Conservation (phyloP, 1,139 yeast species). For the Meyerozyma smithsonii region DNA sequence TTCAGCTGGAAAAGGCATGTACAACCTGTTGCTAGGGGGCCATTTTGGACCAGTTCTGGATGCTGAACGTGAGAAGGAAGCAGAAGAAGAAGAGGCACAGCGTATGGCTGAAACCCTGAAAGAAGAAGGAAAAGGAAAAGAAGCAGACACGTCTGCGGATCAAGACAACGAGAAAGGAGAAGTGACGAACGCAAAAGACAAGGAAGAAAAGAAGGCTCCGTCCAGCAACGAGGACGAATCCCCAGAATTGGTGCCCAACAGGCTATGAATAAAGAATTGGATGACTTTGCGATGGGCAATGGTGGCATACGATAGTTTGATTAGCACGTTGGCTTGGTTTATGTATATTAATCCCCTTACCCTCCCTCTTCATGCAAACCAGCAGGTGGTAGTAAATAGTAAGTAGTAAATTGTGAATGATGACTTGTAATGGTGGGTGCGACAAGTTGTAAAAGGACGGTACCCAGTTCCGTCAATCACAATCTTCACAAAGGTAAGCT, state of each 20-base stretch:
- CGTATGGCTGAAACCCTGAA: conserved; percentile 7
- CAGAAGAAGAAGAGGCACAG: conserved; percentile 10
- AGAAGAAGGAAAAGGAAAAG: not conserved
- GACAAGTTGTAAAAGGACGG: not conserved
- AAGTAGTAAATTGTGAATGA: not conserved
- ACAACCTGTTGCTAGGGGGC: conserved; percentile 12
- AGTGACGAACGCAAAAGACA: not conserved
- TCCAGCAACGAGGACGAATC: too few species aligned
- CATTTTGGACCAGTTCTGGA: conserved; percentile 7
- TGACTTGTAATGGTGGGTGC: not conserved
- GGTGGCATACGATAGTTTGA: too few species aligned
- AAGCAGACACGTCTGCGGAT: conserved; percentile 9
- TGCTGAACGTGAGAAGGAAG: conserved; percentile 7
- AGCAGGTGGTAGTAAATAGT: not conserved
- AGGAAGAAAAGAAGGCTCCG: not conserved
- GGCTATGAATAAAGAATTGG: too few species aligned
- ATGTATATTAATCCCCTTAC: not conserved
- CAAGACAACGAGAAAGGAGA: conserved; percentile 4
- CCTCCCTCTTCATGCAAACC: conserved; percentile 1
- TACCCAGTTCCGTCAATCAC: not conserved
- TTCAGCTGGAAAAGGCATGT: not conserved
- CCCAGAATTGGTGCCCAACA: too few species aligned
- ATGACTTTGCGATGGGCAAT: too few species aligned
- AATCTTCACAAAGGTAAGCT: not conserved
- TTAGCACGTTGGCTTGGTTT: too few species aligned